Evolutionary conservation across 768 basidiomycete genomes (phyloP).

Genomic region (Arthromyces matolae): DNA sequence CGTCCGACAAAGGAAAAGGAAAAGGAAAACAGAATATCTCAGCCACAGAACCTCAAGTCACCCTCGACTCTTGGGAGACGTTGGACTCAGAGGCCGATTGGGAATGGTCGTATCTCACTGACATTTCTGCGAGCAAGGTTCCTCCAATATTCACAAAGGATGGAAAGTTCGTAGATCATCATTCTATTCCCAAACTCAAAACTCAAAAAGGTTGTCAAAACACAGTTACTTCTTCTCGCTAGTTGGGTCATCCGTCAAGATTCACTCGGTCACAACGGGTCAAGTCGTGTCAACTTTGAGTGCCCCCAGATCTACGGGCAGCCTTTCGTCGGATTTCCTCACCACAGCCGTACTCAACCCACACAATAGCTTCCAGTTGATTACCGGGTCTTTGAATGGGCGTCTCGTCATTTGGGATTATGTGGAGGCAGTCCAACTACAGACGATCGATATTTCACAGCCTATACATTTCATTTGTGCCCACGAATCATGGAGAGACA

Average conservation of each 20-base stretch:
- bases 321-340: conserved; percentile 46
- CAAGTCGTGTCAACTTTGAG: conserved; percentile 82
- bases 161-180: conserved; percentile 54
- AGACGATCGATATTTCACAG: conserved; percentile 65
- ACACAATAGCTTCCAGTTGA: conserved; percentile 83
- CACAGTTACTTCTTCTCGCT: conserved; percentile 87
- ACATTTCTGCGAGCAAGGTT: conserved; percentile 57
- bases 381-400: conserved; percentile 85
- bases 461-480: conserved; percentile 70
- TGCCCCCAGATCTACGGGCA: conserved; percentile 36
- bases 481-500: conserved; percentile 64
- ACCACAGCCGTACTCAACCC: conserved; percentile 79
- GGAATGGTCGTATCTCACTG: conserved; percentile 72
- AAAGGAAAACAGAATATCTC: conserved; percentile 33
- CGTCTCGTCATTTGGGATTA: conserved; percentile 90
- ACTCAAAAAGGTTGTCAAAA: conserved; percentile 3
- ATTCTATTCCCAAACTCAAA: conserved; percentile 1
- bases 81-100: conserved; percentile 35
- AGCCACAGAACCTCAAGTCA: conserved; percentile 16
- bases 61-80: conserved; percentile 22
- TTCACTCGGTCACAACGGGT: conserved; percentile 76
- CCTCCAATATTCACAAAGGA: conserved; percentile 86
- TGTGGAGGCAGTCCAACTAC: conserved; percentile 75
- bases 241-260: conserved; percentile 76
- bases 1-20: conserved; percentile 46